These are phyloP conservation scores for Acer campestre DNA, from an alignment of 345 rosid species.

Conservation along the genomic window DNA sequence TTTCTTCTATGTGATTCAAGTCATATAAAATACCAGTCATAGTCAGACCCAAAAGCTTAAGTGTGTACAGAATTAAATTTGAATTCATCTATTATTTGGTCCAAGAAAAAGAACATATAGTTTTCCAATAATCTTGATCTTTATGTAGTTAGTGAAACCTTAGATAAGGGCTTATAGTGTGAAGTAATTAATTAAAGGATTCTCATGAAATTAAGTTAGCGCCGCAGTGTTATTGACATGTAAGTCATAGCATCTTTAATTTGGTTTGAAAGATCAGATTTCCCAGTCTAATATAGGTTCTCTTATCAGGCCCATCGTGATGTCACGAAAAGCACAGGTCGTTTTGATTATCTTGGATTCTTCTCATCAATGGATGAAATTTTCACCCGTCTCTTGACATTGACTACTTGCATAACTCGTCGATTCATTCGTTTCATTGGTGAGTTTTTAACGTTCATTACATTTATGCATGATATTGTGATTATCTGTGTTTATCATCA, in stretches of 20 bases:
- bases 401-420: constrained; percentile 40
- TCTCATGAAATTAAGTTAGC: neutral
- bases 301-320: constrained; percentile 40
- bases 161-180: neutral
- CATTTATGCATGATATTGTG: neutral
- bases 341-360: constrained; percentile 38
- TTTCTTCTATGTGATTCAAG: constrained; percentile 9
- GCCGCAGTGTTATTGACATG: neutral
- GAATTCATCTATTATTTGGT: neutral
- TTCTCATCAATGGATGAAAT: constrained; percentile 32
- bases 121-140: neutral
- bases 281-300: constrained; percentile 21
- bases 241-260: neutral
- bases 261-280: constrained; percentile 11
- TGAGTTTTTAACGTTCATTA: constrained; percentile 31
- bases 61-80: neutral
- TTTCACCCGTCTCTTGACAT: constrained; percentile 37
- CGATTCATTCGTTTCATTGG: constrained; percentile 47
- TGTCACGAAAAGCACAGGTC: constrained; percentile 24
- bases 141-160: neutral
- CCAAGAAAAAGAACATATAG: neutral
- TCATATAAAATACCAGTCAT: neutral
- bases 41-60: neutral
- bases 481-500: neutral
- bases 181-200: neutral